These are phyloP conservation scores for Chenopodium suecicum DNA, from an alignment of 148 eudicot genomes.

Conservation along the genomic window DNA sequence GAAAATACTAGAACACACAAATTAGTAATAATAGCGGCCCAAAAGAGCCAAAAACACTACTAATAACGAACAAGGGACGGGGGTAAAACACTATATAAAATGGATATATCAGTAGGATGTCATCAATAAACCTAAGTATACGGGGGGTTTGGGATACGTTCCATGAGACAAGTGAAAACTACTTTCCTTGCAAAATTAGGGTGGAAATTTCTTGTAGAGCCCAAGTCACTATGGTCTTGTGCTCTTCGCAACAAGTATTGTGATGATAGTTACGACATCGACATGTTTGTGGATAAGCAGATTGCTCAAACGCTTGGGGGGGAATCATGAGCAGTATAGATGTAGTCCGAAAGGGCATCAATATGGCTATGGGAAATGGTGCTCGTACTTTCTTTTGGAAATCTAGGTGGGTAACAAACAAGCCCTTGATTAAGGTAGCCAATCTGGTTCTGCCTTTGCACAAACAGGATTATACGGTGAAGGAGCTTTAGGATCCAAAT, in stretches of 20 bases:
- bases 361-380: neutral
- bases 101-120: neutral
- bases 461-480: neutral
- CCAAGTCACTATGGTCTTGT: neutral
- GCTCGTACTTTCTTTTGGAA: neutral
- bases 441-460: neutral
- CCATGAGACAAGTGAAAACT: neutral
- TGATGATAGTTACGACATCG: neutral
- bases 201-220: neutral
- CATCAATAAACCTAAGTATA: neutral
- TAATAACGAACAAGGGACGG: too few species aligned
- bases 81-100: too few species aligned
- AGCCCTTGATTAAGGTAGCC: neutral
- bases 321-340: neutral
- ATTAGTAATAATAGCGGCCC: too few species aligned
- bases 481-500: neutral
- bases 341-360: neutral
- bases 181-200: neutral
- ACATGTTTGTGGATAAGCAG: neutral
- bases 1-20: too few species aligned
- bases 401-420: neutral
- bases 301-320: neutral
- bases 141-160: neutral
- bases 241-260: neutral
- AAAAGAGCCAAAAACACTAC: too few species aligned